phyloP scores from a whole-genome alignment of 768 basidiomycete species.

The Macrolepiota fuliginosa region DNA sequence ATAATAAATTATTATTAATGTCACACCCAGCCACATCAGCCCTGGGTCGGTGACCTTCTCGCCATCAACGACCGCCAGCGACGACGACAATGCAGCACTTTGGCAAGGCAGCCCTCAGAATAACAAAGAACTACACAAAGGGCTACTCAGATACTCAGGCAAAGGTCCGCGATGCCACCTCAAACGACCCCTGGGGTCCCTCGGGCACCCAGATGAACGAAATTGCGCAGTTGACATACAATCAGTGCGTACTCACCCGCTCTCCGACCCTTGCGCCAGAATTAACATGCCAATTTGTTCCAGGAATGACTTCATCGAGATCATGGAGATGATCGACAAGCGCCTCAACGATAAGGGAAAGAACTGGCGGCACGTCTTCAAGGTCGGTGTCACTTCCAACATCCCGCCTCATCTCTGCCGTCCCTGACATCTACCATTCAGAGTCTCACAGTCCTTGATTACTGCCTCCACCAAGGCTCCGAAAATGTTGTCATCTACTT shows the following conservation, averaged over 20 bases:
- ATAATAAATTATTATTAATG: not conserved
- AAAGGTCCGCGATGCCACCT: constrained; percentile 95
- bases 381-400: constrained; percentile 63
- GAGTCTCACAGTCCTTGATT: constrained; percentile 93
- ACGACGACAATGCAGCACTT: constrained; percentile 62
- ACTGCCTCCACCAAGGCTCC: constrained; percentile 92
- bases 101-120: constrained; percentile 81
- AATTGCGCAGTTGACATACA: constrained; percentile 94
- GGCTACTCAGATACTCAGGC: constrained; percentile 94
- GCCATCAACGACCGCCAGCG: not conserved
- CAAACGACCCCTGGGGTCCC: constrained; percentile 98
- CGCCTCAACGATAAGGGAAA: constrained; percentile 98
- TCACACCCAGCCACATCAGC: constrained; percentile 5
- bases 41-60: not conserved
- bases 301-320: constrained; percentile 95
- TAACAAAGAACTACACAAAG: constrained; percentile 94
- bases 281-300: not conserved
- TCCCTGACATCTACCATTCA: constrained; percentile 22
- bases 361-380: constrained; percentile 99
- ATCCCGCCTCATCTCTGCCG: too few relatives aligned
- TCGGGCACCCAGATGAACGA: constrained; percentile 99
- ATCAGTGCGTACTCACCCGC: constrained; percentile 65
- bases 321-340: constrained; percentile 99
- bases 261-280: not conserved
- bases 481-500: constrained; percentile 99